Percentiles rank a stretch among this genome's conserved stretches.
phyloP scores from a whole-genome alignment of 75 land plant species.

The Adiantum capillusveneris region DNA sequence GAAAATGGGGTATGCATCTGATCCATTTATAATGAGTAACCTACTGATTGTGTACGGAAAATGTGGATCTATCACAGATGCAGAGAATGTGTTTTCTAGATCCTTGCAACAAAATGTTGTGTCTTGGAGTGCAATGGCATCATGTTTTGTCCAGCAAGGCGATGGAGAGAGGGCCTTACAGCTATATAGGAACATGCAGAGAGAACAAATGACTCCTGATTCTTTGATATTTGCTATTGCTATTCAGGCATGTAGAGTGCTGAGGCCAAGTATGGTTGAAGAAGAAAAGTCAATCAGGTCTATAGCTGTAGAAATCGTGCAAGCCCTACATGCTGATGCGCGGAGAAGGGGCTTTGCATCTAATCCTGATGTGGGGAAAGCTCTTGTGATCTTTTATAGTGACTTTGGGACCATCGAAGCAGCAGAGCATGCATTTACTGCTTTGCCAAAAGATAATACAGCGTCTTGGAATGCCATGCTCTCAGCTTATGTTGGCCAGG shows the following conservation, averaged over 20 bases:
- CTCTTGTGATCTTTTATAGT: constrained; percentile 10
- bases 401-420: constrained; percentile 12
- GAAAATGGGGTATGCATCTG: constrained; percentile 10
- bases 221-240: constrained; percentile 5
- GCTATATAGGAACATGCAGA: constrained; percentile 10
- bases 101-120: constrained; percentile 1
- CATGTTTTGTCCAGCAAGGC: constrained; percentile 4
- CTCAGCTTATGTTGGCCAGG: constrained; percentile 1
- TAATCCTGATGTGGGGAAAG: neutral
- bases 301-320: constrained; percentile 5
- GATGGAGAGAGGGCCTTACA: constrained; percentile 9
- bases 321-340: constrained; percentile 18
- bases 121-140: constrained; percentile 18
- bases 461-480: constrained; percentile 9
- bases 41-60: constrained; percentile 12
- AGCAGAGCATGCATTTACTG: constrained; percentile 4
- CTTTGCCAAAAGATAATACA: constrained; percentile 3
- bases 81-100: constrained; percentile 14
- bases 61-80: constrained; percentile 10
- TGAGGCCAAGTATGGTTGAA: neutral
- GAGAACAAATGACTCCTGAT: constrained; percentile 6
- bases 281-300: neutral
- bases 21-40: constrained; percentile 11
- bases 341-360: constrained; percentile 16
- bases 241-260: constrained; percentile 11